Evolutionary conservation across 2,329 filamentous ascomycete genomes (phyloP), one percentile per base, ranked within the genome.

Genomic region (Ciborinia camelliae): DNA sequence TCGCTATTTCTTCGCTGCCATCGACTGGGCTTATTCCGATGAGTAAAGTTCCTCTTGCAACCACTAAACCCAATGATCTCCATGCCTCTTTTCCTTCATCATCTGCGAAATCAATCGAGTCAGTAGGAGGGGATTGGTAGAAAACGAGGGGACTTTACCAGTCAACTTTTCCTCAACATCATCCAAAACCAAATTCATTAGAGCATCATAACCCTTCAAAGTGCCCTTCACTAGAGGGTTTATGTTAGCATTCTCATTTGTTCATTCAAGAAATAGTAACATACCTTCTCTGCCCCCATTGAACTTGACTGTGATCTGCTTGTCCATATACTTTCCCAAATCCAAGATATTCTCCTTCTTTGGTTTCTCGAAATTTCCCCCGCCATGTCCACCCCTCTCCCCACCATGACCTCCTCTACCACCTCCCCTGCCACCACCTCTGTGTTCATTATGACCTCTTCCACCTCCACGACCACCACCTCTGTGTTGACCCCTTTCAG

Each of bases 261-360:
- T n/a, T 26, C 26, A 15, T 12, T 20, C 50, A 28, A 45, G 4
- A 12, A 41, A 7, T 4, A 23, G 18, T 23, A n/a, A 76, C 83
- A 67, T 75, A 95, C 92, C 91, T 82, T 97, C 92, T 67, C 94
- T 82, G 1, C 95, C 95, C 50, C 95, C 95, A 75, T 92, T 97
- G 78, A 99, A 98, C 80, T 98, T 98, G 76, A 99, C 93, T 12
- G 85, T 90, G 71, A 99, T 92, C 75, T 90, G 85, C 85, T 97
- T 96, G 78, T 99, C 92, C 90, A 97, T 92, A 79, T 98, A 99
- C 81, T 97, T 97, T 76, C 84, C 87, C 73, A 99, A 79, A 75
- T 99, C 94, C 62, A 99, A 86, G 73, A 99, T 99, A 77, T 97
- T 98, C 79, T 99, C 95, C 83, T 98, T 98, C 86, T 97, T 97